A percentile compares a stretch with the other conserved stretches of the same genome.
phyloP scores from a whole-genome alignment of 192 early-diverging fungal species.

The Coemansia sp. region DNA sequence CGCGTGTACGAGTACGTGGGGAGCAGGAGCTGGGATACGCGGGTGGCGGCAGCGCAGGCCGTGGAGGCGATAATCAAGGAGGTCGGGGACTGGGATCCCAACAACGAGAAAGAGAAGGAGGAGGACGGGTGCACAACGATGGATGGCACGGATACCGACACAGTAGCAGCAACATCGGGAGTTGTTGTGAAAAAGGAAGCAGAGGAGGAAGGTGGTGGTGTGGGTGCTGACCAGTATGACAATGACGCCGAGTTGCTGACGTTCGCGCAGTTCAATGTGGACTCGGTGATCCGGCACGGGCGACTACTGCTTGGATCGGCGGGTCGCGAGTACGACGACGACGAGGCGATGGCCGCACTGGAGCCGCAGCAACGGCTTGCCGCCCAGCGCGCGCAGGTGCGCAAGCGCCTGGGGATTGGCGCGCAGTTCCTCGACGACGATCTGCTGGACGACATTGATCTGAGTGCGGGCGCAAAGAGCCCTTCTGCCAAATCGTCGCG shows the following conservation, averaged over 20 bases:
- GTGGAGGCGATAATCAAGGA: conserved; percentile 88
- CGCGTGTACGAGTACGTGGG: conserved; percentile 67
- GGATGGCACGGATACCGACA: too few species aligned
- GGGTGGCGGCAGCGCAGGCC: conserved; percentile 89
- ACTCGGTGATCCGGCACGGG: conserved; percentile 75
- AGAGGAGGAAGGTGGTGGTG: neutral
- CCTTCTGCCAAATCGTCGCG: neutral
- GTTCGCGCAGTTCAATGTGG: conserved; percentile 85
- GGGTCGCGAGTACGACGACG: conserved; percentile 89
- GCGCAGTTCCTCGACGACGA: conserved; percentile 90
- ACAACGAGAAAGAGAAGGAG: neutral
- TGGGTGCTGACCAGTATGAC: too few species aligned
- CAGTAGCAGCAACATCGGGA: neutral
- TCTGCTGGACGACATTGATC: conserved; percentile 81
- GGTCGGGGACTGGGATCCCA: conserved; percentile 84
- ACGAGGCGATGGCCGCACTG: conserved; percentile 65
- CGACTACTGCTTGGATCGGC: conserved; percentile 78
- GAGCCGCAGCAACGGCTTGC: conserved; percentile 81
- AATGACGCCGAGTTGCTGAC: conserved; percentile 59
- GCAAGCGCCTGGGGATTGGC: conserved; percentile 80
- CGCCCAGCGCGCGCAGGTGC: conserved; percentile 79
- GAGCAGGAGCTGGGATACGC: conserved; percentile 92
- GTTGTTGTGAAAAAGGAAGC: conserved; percentile 14
- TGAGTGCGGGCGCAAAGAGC: conserved; percentile 36
- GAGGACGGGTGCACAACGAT: too few species aligned